Evolutionary conservation across 1,284 basidiomycete genomes (phyloP).

Genomic region (Tremellales sp.): DNA sequence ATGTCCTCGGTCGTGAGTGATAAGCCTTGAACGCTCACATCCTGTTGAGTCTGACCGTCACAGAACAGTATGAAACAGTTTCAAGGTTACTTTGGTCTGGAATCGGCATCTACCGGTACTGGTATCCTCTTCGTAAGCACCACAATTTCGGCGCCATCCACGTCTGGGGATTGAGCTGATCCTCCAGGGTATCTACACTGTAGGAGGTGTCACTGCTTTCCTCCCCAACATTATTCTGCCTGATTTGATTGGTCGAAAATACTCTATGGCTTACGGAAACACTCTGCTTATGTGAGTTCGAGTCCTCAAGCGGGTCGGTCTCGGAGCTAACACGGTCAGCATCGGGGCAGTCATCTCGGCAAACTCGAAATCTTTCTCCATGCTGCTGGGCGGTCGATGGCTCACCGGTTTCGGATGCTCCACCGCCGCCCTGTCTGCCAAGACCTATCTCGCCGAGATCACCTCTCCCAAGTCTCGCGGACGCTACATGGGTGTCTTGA

Average conservation of each 20-base stretch:
- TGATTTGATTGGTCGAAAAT: constrained; percentile 56
- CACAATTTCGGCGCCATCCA: no score
- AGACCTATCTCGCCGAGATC: constrained; percentile 54
- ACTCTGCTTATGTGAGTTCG: constrained; percentile 23
- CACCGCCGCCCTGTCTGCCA: constrained; percentile 3
- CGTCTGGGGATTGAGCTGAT: not conserved
- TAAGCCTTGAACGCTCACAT: no score
- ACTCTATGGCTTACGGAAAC: constrained; percentile 56
- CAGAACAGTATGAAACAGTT: constrained; percentile 56
- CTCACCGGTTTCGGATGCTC: constrained; percentile 6
- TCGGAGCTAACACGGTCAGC: not conserved
- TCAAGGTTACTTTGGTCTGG: constrained; percentile 54
- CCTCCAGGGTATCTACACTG: constrained; percentile 53
- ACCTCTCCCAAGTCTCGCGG: constrained; percentile 49
- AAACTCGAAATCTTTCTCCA: not conserved
- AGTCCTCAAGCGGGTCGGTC: not conserved
- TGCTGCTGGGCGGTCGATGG: constrained; percentile 6
- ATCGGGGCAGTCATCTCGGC: not conserved
- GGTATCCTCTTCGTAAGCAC: constrained; percentile 55
- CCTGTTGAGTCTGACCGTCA: no score
- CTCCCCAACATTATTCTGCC: constrained; percentile 45
- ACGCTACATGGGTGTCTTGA: constrained; percentile 53
- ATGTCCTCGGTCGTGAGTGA: not conserved
- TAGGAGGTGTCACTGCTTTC: constrained; percentile 49
- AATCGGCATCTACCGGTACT: constrained; percentile 30